Evolutionary conservation across 768 basidiomycete genomes (phyloP).

Genomic region (Leucosporidium scottii): DNA sequence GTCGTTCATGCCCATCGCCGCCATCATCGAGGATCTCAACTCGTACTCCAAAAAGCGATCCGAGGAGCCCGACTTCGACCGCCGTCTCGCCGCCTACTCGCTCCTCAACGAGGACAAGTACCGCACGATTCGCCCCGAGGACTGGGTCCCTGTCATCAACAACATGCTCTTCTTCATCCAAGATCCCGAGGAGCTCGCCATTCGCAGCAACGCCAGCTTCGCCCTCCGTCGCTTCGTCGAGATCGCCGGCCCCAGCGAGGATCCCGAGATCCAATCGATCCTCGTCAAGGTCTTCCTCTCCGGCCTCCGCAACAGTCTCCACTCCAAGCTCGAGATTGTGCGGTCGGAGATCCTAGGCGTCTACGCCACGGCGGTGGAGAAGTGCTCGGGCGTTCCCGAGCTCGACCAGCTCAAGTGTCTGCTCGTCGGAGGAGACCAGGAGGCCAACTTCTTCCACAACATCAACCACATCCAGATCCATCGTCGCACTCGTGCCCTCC

Average conservation of each 20-base stretch:
- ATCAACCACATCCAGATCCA: slow-evolving; percentile 83
- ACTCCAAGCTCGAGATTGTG: slow-evolving; percentile 76
- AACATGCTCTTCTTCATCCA: slow-evolving; percentile 80
- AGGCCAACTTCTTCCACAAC: slow-evolving; percentile 96
- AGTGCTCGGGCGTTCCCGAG: slow-evolving; percentile 53
- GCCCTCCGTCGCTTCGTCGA: slow-evolving; percentile 73
- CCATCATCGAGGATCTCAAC: slow-evolving; percentile 64
- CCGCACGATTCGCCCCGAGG: slow-evolving; percentile 47
- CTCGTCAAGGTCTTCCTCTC: slow-evolving; percentile 61
- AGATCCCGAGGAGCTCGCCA: slow-evolving; percentile 77
- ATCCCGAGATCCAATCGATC: slow-evolving; percentile 46
- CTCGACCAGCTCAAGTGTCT: slow-evolving; percentile 74
- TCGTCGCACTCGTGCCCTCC: slow-evolving; percentile 31
- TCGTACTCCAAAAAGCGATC: slow-evolving; percentile 73
- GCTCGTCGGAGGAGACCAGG: slow-evolving; percentile 78
- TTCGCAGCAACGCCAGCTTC: slow-evolving; percentile 71
- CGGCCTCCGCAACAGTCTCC: slow-evolving; percentile 68
- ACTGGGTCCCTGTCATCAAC: slow-evolving; percentile 78
- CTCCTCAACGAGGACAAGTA: slow-evolving; percentile 62
- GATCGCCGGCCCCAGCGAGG: slow-evolving; percentile 34
- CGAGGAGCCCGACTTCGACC: slow-evolving; percentile 89
- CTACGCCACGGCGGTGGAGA: slow-evolving; percentile 63
- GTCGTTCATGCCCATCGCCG: slow-evolving; percentile 49
- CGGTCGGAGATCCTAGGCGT: slow-evolving; percentile 74
- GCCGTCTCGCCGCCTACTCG: slow-evolving; percentile 67